Evolutionary conservation across 73 alveolate species (phyloP), one percentile per base, ranked within the genome.

Genomic region (Tetrahymena borealis): DNA sequence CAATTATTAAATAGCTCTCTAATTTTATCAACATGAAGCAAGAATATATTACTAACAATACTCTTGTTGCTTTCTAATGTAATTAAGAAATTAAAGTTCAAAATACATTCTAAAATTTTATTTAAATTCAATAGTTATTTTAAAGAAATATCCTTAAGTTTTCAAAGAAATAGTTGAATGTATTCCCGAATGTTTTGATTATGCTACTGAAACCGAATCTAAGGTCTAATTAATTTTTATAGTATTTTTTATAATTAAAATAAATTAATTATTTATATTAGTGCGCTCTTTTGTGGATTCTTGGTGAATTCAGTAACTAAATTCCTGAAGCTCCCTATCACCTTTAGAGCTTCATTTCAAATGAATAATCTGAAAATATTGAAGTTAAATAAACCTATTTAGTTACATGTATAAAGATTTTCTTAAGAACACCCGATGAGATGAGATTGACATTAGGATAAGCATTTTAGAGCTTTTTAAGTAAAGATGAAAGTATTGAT

Each of bases 11-110:
- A 18, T 90, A 96, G 93, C 94, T 97, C 11, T 91, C 96, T 39
- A 95, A 96, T 91, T 97, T 97, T 95, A 90, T 97, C 39, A 38
- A 98, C 38, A 94, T 95, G 31, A 90, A 96, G 91, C 94, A 95
- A 20, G 97, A 94, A 39, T 97, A 97, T 90, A 96, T 97, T 32
- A 96, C 98, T 9, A 96, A 94, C 77, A 98, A 97, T 90, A 95
- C 96, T 10, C 93, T 97, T 16, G 92, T 97, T 35, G 98, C 94
- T 7, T 95, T 97, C 85, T 93, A 94, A 79, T 60, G 85, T 60
- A 60, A 60, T 60, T 60, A 7, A n/a, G 0, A 32, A 15, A 3
- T n/a, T 10, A 12, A n/a, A 9, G 7, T 9, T 39, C 43, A 39
- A 39, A 39, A 39, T 39, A 39, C 7, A 39, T 39, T 39, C 7